Base-by-base conservation (phyloP, 129 eudicot species). In the Oenanthe sinensis region DNA sequence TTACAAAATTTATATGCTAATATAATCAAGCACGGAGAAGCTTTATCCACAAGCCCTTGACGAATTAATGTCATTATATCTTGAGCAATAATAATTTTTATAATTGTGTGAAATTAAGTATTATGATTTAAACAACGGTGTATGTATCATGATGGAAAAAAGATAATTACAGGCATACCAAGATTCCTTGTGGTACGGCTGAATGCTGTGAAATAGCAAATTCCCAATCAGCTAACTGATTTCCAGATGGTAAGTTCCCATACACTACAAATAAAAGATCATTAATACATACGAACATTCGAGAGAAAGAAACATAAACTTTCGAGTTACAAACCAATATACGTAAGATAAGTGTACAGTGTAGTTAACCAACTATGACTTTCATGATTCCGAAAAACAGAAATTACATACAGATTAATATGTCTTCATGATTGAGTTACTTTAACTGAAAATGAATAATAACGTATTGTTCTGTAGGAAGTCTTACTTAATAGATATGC, bases 211-310 rank as follows among this genome's bases (percentile, higher is more conserved):
- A 85, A 74, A 96, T 90, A 48, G 97, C 87, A 83, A 92, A 92
- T 85, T 96, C 99, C 99, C 99, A 96, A 77, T 89, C 91, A 77
- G 95, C 90, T 83, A 92, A 89, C 79, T 96, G 99, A 81, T 79
- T 85, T 79, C 82, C 86, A 79, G 95, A 86, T 77, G 99, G 99
- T 74, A 96, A 84, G 88, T 87, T 96, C 48, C 99, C 99, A 75
- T 92, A 96, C 97, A 96, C 99, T 92, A 22, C 67, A 28, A 26
- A 11, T 1, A 26, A 20, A 55, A 26, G 70, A 28, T 63, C 70
- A 63, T 3, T n/a, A 1, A 63, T 2, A 8, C 28, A 63, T 63
- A 28, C 3, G 36, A 5, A 63, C 70, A 63, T 20, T 20, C 8
- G 1, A 55, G 10, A 24, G 12, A 55, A 55, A 55, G 12, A 55